These are phyloP conservation scores for Rehmannia glutinosa DNA, from an alignment of 257 asterid species.

Conservation along the genomic window DNA sequence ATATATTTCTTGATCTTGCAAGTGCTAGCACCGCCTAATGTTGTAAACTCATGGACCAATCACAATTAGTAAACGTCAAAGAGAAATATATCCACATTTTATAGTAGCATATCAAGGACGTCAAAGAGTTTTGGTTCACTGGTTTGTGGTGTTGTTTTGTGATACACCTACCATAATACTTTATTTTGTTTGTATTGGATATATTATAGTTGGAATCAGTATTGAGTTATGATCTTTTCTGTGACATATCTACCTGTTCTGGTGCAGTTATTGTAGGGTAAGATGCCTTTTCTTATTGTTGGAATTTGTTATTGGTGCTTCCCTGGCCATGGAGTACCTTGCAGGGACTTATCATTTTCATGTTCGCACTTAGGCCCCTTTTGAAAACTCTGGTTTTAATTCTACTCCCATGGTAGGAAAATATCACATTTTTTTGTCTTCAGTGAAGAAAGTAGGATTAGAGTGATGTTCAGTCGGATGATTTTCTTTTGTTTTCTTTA, in stretches of 20 bases:
- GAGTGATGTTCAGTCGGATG: not conserved
- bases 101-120: conserved; percentile 4
- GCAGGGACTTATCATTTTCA: no score
- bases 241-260: not conserved
- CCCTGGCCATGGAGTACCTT: not conserved
- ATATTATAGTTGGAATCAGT: not conserved
- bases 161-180: not conserved
- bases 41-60: conserved; percentile 1
- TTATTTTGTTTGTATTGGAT: not conserved
- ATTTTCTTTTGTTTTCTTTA: not conserved
- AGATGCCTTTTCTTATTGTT: conserved; percentile 5
- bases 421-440: not conserved
- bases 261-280: not conserved
- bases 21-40: not conserved
- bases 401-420: not conserved
- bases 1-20: conserved; percentile 8
- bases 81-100: not conserved
- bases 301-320: not conserved
- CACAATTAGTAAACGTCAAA: not conserved
- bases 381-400: not conserved
- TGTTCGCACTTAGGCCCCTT: no score
- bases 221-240: not conserved
- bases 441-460: not conserved
- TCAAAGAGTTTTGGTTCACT: not conserved
- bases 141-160: not conserved